phyloP scores from a whole-genome alignment of 805 yeast species.

The Zygosaccharomyces bisporus region DNA sequence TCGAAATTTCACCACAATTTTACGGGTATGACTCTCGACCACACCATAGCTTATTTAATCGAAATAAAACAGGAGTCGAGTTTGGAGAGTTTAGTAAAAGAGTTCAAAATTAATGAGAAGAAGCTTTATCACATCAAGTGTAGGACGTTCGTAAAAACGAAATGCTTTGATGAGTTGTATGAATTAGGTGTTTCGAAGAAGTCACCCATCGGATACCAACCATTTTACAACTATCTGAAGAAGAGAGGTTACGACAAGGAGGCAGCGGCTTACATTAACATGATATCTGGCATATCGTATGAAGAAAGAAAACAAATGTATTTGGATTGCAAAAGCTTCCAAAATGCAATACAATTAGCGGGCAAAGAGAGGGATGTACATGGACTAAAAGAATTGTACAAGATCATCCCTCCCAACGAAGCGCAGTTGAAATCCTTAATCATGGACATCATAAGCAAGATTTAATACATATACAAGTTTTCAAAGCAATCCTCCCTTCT shows the following conservation, averaged over 20 bases:
- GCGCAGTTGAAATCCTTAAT: conserved; percentile 23
- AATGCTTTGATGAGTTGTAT: conserved; percentile 54
- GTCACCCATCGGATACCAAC: conserved; percentile 69
- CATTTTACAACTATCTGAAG: conserved; percentile 54
- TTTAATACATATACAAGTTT: conserved; percentile 11
- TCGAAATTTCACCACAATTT: conserved; percentile 41
- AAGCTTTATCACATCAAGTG: conserved; percentile 55
- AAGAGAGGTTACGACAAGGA: conserved; percentile 53
- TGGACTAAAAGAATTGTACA: conserved; percentile 25
- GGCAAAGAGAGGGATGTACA: conserved; percentile 28
- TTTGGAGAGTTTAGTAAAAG: conserved; percentile 47
- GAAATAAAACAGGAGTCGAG: conserved; percentile 46
- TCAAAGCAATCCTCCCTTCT: conserved; percentile 24
- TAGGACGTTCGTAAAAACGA: conserved; percentile 43
- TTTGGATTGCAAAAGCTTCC: conserved; percentile 48
- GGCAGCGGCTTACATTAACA: conserved; percentile 55
- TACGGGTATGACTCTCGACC: conserved; percentile 42
- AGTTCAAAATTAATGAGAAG: conserved; percentile 54
- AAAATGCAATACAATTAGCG: conserved; percentile 41
- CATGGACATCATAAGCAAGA: conserved; percentile 21
- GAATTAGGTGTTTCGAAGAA: conserved; percentile 49
- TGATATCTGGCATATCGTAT: conserved; percentile 46
- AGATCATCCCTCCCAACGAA: conserved; percentile 27
- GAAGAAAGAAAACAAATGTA: conserved; percentile 49
- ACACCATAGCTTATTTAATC: conserved; percentile 46